Evolutionary conservation across 2,329 filamentous ascomycete genomes (phyloP).

Genomic region (Verticillium klebahnii): DNA sequence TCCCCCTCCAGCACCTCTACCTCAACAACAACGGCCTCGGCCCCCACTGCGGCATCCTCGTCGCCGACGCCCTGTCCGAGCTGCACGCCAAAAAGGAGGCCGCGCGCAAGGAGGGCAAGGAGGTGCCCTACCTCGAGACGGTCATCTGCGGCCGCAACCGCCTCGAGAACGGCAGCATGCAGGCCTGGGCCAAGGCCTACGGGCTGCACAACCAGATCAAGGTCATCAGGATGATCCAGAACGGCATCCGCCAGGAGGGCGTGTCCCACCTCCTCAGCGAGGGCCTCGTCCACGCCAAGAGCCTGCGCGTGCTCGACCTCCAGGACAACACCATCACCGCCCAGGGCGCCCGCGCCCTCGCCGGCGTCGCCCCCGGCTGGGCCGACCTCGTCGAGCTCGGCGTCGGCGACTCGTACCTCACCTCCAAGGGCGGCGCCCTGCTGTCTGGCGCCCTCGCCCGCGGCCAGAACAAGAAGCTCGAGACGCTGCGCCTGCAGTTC

Average conservation of each 20-base stretch:
- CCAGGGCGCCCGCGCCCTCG: constrained; percentile 72
- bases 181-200: constrained; percentile 86
- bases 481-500: constrained; percentile 81
- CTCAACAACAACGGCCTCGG: constrained; percentile 98
- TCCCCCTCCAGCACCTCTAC: constrained; percentile 87
- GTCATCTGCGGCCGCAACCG: constrained; percentile 95
- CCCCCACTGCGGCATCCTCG: constrained; percentile 80
- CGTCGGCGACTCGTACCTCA: constrained; percentile 82
- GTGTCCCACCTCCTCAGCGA: constrained; percentile 76
- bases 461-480: constrained; percentile 73
- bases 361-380: constrained; percentile 72
- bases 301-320: constrained; percentile 75
- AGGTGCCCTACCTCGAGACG: constrained; percentile 85
- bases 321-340: constrained; percentile 97
- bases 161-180: constrained; percentile 94
- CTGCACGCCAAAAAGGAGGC: constrained; percentile 81
- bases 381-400: constrained; percentile 73
- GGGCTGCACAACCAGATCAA: constrained; percentile 77
- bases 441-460: constrained; percentile 68
- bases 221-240: constrained; percentile 95
- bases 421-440: constrained; percentile 68
- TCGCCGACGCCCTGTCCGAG: constrained; percentile 80
- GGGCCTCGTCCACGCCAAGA: constrained; percentile 66
- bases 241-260: constrained; percentile 92
- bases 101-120: constrained; percentile 64